Percentiles rank a stretch among this genome's conserved stretches.
Evolutionary conservation across 2,329 filamentous ascomycete species (phyloP).

Genomic region (Hymenoscyphus scutula): DNA sequence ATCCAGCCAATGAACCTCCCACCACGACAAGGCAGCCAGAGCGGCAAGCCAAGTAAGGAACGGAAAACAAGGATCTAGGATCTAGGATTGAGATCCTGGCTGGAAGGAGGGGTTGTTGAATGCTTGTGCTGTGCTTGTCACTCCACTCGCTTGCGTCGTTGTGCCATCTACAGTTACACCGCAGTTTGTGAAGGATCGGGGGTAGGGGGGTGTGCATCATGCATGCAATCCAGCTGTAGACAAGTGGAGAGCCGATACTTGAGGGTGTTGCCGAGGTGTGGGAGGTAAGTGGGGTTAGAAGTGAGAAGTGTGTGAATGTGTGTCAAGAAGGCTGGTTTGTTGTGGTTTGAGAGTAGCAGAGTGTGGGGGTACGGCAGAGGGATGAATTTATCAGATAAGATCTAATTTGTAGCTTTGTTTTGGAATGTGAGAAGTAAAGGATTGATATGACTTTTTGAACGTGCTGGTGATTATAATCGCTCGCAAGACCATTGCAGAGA

Average conservation of each 20-base stretch:
- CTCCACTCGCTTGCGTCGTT: not conserved
- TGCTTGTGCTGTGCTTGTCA: not conserved
- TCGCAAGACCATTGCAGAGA: no score
- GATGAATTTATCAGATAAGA: not conserved
- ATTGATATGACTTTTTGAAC: not conserved
- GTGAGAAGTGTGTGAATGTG: not conserved
- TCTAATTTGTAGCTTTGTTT: not conserved
- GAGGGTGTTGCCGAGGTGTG: not conserved
- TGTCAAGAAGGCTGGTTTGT: no score
- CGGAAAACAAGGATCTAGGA: not conserved
- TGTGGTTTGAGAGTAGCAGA: not conserved
- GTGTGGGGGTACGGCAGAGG: not conserved
- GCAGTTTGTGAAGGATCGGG: not conserved
- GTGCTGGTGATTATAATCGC: no score
- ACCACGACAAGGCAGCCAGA: not conserved
- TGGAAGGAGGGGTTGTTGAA: not conserved
- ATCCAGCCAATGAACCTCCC: not conserved
- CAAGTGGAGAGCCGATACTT: not conserved
- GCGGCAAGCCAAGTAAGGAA: not conserved
- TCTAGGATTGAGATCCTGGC: not conserved
- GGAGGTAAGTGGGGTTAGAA: not conserved
- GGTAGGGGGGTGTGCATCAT: not conserved
- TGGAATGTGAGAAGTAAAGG: not conserved
- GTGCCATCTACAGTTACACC: not conserved
- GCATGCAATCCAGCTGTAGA: not conserved